These are phyloP conservation scores for Exutisphaerella laricina DNA, from an alignment of 2,329 filamentous ascomycete species.

Conservation along the genomic window DNA sequence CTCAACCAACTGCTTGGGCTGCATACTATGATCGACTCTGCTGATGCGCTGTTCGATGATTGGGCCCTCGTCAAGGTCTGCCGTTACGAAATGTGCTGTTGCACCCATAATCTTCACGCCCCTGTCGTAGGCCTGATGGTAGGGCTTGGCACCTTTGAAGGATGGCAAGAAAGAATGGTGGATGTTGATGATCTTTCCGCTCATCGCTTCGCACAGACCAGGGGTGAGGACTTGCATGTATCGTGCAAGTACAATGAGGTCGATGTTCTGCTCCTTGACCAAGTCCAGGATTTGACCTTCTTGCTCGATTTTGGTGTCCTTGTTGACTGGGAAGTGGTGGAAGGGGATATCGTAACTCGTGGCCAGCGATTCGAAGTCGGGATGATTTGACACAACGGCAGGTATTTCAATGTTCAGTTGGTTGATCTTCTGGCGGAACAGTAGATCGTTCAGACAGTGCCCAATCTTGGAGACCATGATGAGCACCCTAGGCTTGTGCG, in stretches of 20 bases:
- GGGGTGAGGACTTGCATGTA: constrained; percentile 86
- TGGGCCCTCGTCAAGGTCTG: constrained; percentile 77
- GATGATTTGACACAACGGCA: constrained; percentile 76
- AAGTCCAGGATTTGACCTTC: constrained; percentile 67
- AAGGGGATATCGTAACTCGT: constrained; percentile 71
- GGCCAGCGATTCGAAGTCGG: constrained; percentile 64
- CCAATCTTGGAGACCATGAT: constrained; percentile 91
- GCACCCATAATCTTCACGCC: constrained; percentile 87
- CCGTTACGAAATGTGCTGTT: constrained; percentile 80
- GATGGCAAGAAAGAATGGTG: constrained; percentile 81
- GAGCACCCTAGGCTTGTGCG: constrained; percentile 67
- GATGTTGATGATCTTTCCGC: constrained; percentile 85
- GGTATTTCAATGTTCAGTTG: constrained; percentile 72
- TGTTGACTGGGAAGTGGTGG: constrained; percentile 72
- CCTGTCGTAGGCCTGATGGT: constrained; percentile 80
- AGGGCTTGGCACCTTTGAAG: constrained; percentile 84
- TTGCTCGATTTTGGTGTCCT: constrained; percentile 70
- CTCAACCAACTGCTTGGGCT: constrained; percentile 67
- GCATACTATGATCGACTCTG: constrained; percentile 70
- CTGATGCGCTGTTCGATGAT: constrained; percentile 82
- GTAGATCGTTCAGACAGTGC: constrained; percentile 76
- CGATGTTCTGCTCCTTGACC: constrained; percentile 62
- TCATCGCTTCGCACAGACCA: constrained; percentile 69
- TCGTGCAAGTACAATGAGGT: constrained; percentile 73
- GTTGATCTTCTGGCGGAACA: constrained; percentile 70